phyloP scores from a whole-genome alignment of 2,329 filamentous ascomycete genomes.

The Trichophyton simii region DNA sequence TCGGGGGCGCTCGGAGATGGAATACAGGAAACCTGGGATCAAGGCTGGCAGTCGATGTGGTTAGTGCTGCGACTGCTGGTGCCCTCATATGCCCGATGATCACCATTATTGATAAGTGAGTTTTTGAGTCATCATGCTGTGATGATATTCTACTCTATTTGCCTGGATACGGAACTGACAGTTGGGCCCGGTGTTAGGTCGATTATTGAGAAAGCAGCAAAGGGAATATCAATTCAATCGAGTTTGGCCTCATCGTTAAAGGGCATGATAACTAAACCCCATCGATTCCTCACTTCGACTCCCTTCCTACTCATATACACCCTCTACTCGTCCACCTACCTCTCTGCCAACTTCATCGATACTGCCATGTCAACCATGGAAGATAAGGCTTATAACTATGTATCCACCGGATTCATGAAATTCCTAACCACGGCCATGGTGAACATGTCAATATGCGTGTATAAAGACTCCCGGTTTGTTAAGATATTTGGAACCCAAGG shows the following conservation, averaged over 20 bases:
- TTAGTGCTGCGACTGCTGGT: slow-evolving; percentile 59
- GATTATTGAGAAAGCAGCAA: slow-evolving; percentile 40
- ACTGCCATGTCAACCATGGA: slow-evolving; percentile 57
- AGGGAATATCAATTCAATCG: slow-evolving; percentile 30
- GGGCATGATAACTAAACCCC: slow-evolving; percentile 30
- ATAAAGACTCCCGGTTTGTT: slow-evolving; percentile 81
- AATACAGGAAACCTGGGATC: slow-evolving; percentile 61
- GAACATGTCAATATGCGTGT: slow-evolving; percentile 74
- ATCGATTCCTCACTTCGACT: slow-evolving; percentile 34
- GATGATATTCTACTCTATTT: background rate
- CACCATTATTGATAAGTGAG: slow-evolving; percentile 72
- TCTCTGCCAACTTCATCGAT: slow-evolving; percentile 78
- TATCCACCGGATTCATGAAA: slow-evolving; percentile 65
- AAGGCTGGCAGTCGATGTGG: slow-evolving; percentile 55
- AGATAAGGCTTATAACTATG: slow-evolving; percentile 42
- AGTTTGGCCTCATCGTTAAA: slow-evolving; percentile 31
- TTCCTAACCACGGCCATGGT: slow-evolving; percentile 69
- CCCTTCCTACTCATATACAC: slow-evolving; percentile 40
- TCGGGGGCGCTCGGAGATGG: slow-evolving; percentile 37
- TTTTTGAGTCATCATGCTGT: background rate
- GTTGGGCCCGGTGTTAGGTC: slow-evolving; percentile 22
- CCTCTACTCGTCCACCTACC: slow-evolving; percentile 79
- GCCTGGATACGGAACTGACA: background rate
- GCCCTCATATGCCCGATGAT: slow-evolving; percentile 71
- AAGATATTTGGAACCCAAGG: slow-evolving; percentile 59